These are phyloP conservation scores for Geotrichum aggregatum DNA, from an alignment of 1,139 yeast genomes.

Conservation along the genomic window DNA sequence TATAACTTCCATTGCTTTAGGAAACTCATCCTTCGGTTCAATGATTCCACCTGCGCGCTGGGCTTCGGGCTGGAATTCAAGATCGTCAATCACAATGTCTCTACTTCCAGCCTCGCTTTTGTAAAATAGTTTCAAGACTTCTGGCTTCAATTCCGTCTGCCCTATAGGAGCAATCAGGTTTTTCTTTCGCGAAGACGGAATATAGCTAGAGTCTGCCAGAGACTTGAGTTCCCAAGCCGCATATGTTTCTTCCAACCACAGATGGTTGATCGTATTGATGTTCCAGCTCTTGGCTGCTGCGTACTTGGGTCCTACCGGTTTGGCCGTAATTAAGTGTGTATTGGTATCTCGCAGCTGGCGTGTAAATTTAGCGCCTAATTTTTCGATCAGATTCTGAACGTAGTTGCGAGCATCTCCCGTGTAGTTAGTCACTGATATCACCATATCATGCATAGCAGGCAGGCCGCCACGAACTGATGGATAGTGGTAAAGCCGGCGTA, in stretches of 20 bases:
- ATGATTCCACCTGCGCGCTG: too few relatives aligned
- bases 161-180: conserved; percentile 50
- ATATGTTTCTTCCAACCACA: conserved; percentile 87
- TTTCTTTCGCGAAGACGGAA: conserved; percentile 44
- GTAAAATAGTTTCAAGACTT: conserved; percentile 45
- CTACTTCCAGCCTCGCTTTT: conserved; percentile 24
- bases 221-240: conserved; percentile 56
- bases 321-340: conserved; percentile 69
- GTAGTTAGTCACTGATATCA: conserved; percentile 71
- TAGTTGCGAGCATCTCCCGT: conserved; percentile 80
- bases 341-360: conserved; percentile 55
- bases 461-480: conserved; percentile 61
- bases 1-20: too few relatives aligned
- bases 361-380: conserved; percentile 75
- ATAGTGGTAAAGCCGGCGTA: conserved; percentile 57
- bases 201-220: conserved; percentile 44
- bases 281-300: conserved; percentile 67
- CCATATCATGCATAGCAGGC: conserved; percentile 49
- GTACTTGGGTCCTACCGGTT: conserved; percentile 67
- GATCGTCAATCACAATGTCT: conserved; percentile 23
- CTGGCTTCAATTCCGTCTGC: conserved; percentile 45
- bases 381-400: conserved; percentile 57
- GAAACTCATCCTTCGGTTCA: too few relatives aligned
- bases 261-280: conserved; percentile 61
- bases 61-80: too few relatives aligned